phyloP scores from a whole-genome alignment of 345 rosid species.

The Atalantia buxifolia region DNA sequence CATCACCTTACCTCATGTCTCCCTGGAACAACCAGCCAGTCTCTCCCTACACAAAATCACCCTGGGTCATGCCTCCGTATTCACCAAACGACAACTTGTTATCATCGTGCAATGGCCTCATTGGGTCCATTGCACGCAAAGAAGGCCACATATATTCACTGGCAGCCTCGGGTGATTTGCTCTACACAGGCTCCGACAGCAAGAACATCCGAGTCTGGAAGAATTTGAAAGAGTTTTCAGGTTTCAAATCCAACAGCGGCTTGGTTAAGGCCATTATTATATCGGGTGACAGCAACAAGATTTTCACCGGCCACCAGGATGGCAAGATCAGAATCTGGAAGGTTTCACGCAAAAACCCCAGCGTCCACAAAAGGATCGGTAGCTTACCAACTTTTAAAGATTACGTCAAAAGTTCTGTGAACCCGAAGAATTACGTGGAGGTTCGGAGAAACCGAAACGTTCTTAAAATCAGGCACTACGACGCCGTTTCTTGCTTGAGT shows the following conservation, averaged over 20 bases:
- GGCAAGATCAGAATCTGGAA: constrained; percentile 56
- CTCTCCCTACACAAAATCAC: constrained; percentile 63
- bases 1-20: constrained; percentile 45
- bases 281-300: constrained; percentile 14
- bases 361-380: constrained; percentile 29
- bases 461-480: constrained; percentile 46
- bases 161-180: constrained; percentile 53
- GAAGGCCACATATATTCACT: constrained; percentile 70
- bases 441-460: constrained; percentile 33
- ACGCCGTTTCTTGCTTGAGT: constrained; percentile 50
- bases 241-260: constrained; percentile 63
- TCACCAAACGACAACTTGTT: constrained; percentile 12
- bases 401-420: constrained; percentile 29
- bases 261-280: constrained; percentile 48
- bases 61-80: constrained; percentile 50
- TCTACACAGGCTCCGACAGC: constrained; percentile 70
- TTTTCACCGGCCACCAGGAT: constrained; percentile 57
- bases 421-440: constrained; percentile 48
- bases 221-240: constrained; percentile 47
- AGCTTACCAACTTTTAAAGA: constrained; percentile 45
- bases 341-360: constrained; percentile 18
- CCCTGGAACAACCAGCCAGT: constrained; percentile 48
- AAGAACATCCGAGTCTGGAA: constrained; percentile 73
- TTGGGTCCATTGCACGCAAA: constrained; percentile 58
- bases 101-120: constrained; percentile 27